Base-by-base conservation (phyloP, 1,284 basidiomycete species). In the Trichosporon faecale region DNA sequence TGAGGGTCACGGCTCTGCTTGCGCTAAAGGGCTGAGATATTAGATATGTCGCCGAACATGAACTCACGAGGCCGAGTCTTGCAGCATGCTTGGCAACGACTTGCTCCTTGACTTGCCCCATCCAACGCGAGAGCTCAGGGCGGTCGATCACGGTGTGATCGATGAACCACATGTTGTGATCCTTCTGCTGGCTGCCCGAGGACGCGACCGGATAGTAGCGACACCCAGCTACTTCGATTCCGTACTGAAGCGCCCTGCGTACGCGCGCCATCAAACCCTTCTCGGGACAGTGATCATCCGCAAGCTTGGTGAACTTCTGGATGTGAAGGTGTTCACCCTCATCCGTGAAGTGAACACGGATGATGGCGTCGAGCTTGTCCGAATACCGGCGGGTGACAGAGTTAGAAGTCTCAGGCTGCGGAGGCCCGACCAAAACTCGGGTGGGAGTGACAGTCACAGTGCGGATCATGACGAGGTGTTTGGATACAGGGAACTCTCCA, bases 141-240 rank as follows among this genome's bases (percentile, higher is more conserved):
- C 72, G 73, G 61, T 79, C 78, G 49, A 83, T 81, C 7, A 69
- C 70, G 4, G 68, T 61, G 21, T 75, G 72, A 57, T 80, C 72
- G 70, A 84, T 76, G 70, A 82, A 84, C 83, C 83, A 84, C 25
- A 80, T 79, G 0, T 80, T 76, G 68, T 82, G 81, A 18, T 84
- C 81, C 80, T 81, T 82, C 60, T 81, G 81, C 61, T 82, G 81
- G 0, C 80, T 82, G 0, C 78, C 73, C 0, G 80, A 81, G 1
- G 81, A 81, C 0, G 79, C 79, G 1, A 84, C 76, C 8, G 81
- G 82, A 18, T 76, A 67, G 73, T 77, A 84, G 0, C 72, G 69
- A 27, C 75, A 66, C 2, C 82, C 82, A 0, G 77, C 82, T 2
- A 83, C 71, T 8, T 75, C 64, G 16, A 84, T 70, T 3, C 83